Base-by-base conservation (phyloP, 495 filamentous ascomycete genomes). In the Penicillium flavigenum region DNA sequence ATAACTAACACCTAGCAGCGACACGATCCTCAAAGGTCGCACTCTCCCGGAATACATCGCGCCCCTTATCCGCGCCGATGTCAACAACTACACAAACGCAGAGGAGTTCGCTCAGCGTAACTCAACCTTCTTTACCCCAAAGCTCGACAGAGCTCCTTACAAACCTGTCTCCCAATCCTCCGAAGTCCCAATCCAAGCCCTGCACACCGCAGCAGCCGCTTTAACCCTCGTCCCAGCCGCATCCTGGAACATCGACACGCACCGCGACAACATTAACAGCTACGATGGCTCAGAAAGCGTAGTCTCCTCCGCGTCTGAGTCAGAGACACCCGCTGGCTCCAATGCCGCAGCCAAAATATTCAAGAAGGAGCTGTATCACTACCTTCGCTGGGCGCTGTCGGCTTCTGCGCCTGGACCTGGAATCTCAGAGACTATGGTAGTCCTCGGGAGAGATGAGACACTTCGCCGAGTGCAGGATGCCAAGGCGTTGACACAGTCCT, bases 341-440 rank as follows among this genome's bases (percentile, higher is more conserved):
- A 45, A 65, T 1, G 34, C 58, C 3, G 62, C 73, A 16, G 65
- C 72, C 42, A 74, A 69, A 58, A 47, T 62, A 17, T 75, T 72
- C 62, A 78, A 80, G 62, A 77, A 72, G 59, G 68, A 70, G 45
- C 61, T 77, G 6, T 80, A 85, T 62, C 72, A 78, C 42, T 82
- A 87, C 57, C 70, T 92, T 52, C 82, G 90, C 47, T 88, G 89
- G 84, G 85, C 85, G 1, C 48, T 93, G 31, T 67, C 76, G 0
- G 87, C 73, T 17, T 81, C 79, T 9, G 72, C 73, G 10, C 72
- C 80, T 4, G 90, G 90, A 0, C 86, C 87, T 12, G 65, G 75
- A 2, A 72, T 88, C 20, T 75, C 79, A 0, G 71, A 79, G 29
- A 83, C 77, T 16, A 84, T 95, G 81, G 67, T 49, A 16, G 72